Percentiles rank a stretch among this genome's conserved stretches.
Evolutionary conservation across 495 filamentous ascomycete species (phyloP).

Genomic region (Jackrogersella minutella): DNA sequence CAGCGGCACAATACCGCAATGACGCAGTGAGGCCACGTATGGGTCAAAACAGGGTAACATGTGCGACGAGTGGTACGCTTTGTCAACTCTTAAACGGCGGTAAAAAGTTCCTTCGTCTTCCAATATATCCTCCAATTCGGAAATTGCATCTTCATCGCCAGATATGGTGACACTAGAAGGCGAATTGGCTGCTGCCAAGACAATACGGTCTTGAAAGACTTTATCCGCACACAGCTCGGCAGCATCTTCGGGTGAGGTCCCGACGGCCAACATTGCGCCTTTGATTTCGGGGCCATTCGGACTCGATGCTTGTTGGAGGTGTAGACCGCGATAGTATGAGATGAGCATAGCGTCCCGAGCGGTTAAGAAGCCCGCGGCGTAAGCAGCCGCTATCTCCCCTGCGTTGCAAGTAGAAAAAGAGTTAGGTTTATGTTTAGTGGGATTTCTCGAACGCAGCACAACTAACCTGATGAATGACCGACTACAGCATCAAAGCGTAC

Average conservation of each 20-base stretch:
- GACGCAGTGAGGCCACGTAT: constrained; percentile 43
- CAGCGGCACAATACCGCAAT: constrained; percentile 17
- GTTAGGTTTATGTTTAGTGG: too few relatives aligned
- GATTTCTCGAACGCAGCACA: too few relatives aligned
- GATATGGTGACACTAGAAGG: constrained; percentile 56
- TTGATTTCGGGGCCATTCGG: constrained; percentile 17
- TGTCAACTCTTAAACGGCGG: constrained; percentile 54
- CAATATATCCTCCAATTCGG: constrained; percentile 46
- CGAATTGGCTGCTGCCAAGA: constrained; percentile 58
- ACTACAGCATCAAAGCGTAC: constrained; percentile 58
- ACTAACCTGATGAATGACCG: constrained; percentile 69
- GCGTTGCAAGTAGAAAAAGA: too few relatives aligned
- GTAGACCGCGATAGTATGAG: constrained; percentile 48
- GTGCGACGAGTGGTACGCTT: constrained; percentile 64
- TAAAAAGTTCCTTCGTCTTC: constrained; percentile 56
- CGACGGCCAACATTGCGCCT: constrained; percentile 65
- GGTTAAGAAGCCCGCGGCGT: constrained; percentile 49
- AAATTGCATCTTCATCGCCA: constrained; percentile 52
- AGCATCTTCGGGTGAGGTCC: constrained; percentile 50
- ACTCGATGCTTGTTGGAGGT: neutral
- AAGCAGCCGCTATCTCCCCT: constrained; percentile 66
- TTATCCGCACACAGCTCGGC: constrained; percentile 46
- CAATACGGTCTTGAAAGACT: constrained; percentile 44
- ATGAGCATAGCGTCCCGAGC: constrained; percentile 48
- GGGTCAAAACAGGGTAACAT: constrained; percentile 49